These are phyloP conservation scores for Fusarium lyarnte DNA, from an alignment of 2,329 filamentous ascomycete species.

Conservation along the genomic window DNA sequence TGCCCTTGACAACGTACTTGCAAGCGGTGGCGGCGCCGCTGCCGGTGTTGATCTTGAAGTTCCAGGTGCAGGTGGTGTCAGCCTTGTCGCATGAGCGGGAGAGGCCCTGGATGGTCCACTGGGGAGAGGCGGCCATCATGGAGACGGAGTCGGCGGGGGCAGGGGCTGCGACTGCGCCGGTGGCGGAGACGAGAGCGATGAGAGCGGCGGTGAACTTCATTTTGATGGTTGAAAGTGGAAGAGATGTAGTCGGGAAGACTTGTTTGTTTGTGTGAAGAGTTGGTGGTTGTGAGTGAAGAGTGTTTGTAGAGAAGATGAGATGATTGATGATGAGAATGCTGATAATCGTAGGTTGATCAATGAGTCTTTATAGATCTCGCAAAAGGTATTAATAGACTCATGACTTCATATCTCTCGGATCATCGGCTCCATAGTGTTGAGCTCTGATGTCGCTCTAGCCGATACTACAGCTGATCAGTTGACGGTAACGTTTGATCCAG, in stretches of 20 bases:
- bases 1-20: slow-evolving; percentile 45
- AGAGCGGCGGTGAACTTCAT: slow-evolving; percentile 57
- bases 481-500: background rate
- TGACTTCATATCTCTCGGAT: slow-evolving; percentile 3
- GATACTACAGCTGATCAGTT: slow-evolving; percentile 3
- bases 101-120: slow-evolving; percentile 55
- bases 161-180: slow-evolving; percentile 48
- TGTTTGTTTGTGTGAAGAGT: slow-evolving; percentile 6
- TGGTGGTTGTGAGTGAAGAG: background rate
- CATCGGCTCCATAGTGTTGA: background rate
- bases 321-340: slow-evolving; percentile 17
- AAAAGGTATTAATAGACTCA: slow-evolving; percentile 22
- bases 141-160: slow-evolving; percentile 45
- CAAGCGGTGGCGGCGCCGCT: slow-evolving; percentile 48
- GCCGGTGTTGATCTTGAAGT: slow-evolving; percentile 56
- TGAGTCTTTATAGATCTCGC: slow-evolving; percentile 14
- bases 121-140: slow-evolving; percentile 52
- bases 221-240: slow-evolving; percentile 34
- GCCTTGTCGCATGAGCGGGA: slow-evolving; percentile 51
- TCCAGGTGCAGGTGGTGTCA: slow-evolving; percentile 55
- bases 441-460: background rate
- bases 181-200: slow-evolving; percentile 44
- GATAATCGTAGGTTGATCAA: background rate
- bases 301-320: slow-evolving; percentile 15
- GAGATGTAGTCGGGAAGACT: background rate